Evolutionary conservation across 2,329 filamentous ascomycete species (phyloP), one percentile per base, ranked within the genome.

Genomic region (Magnaporthiopsis rhizophila): DNA sequence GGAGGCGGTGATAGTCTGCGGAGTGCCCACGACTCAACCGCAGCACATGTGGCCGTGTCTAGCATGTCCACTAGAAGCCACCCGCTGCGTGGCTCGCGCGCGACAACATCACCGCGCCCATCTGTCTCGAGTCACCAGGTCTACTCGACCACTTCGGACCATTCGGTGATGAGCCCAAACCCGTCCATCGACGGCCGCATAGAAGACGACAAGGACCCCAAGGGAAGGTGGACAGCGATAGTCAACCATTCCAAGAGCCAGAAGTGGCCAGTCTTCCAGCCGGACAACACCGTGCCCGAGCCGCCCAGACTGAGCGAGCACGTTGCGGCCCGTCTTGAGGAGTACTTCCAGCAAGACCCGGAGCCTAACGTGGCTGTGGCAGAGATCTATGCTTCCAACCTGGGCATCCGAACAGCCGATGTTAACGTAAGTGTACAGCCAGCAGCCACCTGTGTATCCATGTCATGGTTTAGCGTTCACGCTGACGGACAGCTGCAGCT

Each of bases 371-470:
- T 82, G 60, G 79, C 78, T 0, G 78, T 83, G 57, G 79, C 79
- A 50, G 81, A 82, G 57, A 81, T 83, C 69, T 74, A 84, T 58
- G 82, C 83, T 12, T 85, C 83, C 0, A 85, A 81, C 57, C 72
- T 85, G 2, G 80, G 81, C 18, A 79, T 83, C 30, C 81, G 84
- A 64, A 76, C 78, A 3, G 73, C 75, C 61, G 80, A 84, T 66
- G 76, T 86, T 34, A 77, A 83, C 65, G 77, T 82, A 64, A 72
- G 75, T 72, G 13, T 30, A 32, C 63, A 7, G 8, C 24, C 5
- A 18, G 3, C 38, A 12, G 38, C 38, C 6, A 18, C 13, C 8
- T n/a, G 58, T 58, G 12, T 34, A 12, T 7, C 34, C 34, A 34
- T 28, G 15, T 30, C 38, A 32, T 7, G 9, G 12, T 5, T n/a